Evolutionary conservation across 2,329 filamentous ascomycete species (phyloP), one percentile per base, ranked within the genome.

Genomic region (Cercospora zeae-maydis): DNA sequence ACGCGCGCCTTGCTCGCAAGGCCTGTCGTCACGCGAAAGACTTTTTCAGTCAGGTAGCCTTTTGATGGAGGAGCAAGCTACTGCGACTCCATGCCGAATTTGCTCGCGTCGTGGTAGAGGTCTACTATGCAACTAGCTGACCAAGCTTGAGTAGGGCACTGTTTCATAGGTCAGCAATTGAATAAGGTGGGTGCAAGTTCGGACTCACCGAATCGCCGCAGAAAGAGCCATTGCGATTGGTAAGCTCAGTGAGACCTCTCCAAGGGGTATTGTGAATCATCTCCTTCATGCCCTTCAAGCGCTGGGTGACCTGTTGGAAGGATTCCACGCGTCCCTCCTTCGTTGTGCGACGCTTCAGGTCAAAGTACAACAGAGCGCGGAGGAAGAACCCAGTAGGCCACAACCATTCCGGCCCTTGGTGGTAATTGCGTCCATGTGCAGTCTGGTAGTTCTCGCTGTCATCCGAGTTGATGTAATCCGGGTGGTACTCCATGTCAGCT

Each of bases 301-400:
- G 83, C 63, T 89, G 83, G 2, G 93, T 97, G 37, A 98, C 88
- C 79, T 98, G 95, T 80, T 98, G 93, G 81, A 96, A 96, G 3
- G 90, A 90, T 77, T 98, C 95, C 0, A 88, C 89, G 33, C 88
- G 85, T 66, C 89, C 91, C 71, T 91, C 84, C 4, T 78, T 75
- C 1, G 82, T 85, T 66, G 83, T 83, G 54, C 91, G 84, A 31
- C 92, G 83, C 80, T 84, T 83, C 55, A 98, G 80, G 75, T 97
- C 92, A 72, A 98, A 98, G 76, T 92, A 90, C 66, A 99, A 83
- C 67, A 99, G 80, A 1, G 95, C 95, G 54, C 96, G 88, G 21
- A 97, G 82, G 82, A 96, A 99, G 81, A 92, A 99, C 4, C 95
- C 95, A 1, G 92, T 93, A 0, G 93, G 96, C 95, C 95, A 99